Evolutionary conservation across 78 protist genomes (phyloP).

Genomic region (Pigoraptor vietnamica): DNA sequence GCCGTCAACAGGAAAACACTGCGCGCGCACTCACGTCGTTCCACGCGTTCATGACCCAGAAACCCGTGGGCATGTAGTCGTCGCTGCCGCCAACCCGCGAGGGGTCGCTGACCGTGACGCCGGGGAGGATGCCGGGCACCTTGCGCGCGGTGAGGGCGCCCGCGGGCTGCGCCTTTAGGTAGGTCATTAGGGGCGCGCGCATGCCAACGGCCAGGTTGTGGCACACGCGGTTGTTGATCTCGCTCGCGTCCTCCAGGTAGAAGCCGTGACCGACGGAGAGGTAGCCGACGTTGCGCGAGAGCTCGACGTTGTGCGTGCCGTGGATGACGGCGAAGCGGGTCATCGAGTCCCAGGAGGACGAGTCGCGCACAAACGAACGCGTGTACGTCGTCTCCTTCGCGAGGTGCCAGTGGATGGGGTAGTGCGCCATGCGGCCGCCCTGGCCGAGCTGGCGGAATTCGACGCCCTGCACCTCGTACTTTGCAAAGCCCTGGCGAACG

Average conservation of each 20-base stretch:
- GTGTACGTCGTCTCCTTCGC: background rate
- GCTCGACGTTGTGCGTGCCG: background rate
- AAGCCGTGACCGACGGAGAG: background rate
- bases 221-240: background rate
- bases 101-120: background rate
- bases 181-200: background rate
- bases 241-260: background rate
- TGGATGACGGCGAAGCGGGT: background rate
- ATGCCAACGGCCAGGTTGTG: background rate
- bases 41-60: background rate
- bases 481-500: background rate
- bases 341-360: constrained; percentile 2
- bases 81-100: background rate
- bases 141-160: background rate
- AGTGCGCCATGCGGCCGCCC: background rate
- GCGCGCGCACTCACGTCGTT: too few relatives aligned
- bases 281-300: background rate
- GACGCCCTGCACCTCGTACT: background rate
- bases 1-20: too few relatives aligned
- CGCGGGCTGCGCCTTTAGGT: background rate
- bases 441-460: background rate
- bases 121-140: background rate
- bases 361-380: background rate
- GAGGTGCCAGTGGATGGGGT: background rate
- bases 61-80: background rate